Base-by-base conservation (phyloP, 1,284 basidiomycete species). In the Filobasidium uniguttulatum region DNA sequence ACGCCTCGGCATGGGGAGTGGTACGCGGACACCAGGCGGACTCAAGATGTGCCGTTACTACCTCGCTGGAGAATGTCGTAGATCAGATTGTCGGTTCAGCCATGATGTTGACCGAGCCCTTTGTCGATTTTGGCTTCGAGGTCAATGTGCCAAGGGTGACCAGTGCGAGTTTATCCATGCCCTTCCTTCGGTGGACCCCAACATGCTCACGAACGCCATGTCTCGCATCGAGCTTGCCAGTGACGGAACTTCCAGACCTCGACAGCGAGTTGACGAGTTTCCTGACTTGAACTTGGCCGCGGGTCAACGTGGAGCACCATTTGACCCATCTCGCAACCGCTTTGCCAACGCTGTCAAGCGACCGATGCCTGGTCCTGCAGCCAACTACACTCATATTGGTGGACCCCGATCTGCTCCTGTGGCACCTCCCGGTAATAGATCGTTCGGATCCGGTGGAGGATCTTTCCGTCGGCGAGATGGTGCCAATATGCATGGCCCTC, bases 51-150 rank as follows among this genome's bases (percentile, higher is more conserved):
- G 93, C 66, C 76, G 94, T 50, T 98, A 97, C 68, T 98, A 90
- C 68, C 76, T 98, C 31, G 87, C 88, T 6, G 94, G 94, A 17
- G 91, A 97, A 69, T 98, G 93, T 65, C 73, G 96, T 49, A 73
- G 93, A 46, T 85, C 88, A 46, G 93, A 99, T 71, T 98, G 94
- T 72, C 81, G 91, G 53, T 99, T 97, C 73, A 93, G 85, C 58
- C 85, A 93, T 64, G 88, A 93, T 63, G 75, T 91, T 3, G 88
- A 93, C 64, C 79, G 88, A 36, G 91, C 91, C 0, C 70, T 96
- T 20, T 97, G 89, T 69, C 84, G 93, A 29, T 98, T 97, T 73
- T 99, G 93, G 93, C 76, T 99, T 35, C 79, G 90, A 45, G 93
- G 93, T 3, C 90, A 89, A 50, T 96, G 90, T 63, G 85, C 88